Conservation (phyloP, 1,139 yeast genomes). For the Geotrichum reessii region DNA sequence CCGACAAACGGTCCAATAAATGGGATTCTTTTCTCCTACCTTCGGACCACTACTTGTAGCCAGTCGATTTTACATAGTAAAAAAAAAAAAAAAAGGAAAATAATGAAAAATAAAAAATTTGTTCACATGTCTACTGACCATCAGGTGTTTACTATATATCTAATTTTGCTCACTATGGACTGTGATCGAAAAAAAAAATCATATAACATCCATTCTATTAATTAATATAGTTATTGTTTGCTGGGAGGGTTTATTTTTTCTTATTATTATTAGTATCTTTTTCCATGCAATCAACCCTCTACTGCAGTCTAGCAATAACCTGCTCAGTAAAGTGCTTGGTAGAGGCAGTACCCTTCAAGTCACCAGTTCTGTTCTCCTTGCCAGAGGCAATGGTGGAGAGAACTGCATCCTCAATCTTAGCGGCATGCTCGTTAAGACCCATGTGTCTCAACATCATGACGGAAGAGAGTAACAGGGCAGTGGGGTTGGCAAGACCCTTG, state of each 20-base stretch:
- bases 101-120: too few species aligned
- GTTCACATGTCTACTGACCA: too few species aligned
- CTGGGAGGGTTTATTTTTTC: background rate
- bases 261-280: background rate
- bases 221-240: background rate
- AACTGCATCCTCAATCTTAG: conserved; percentile 80
- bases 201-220: background rate
- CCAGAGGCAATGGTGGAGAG: conserved; percentile 92
- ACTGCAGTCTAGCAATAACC: conserved; percentile 43
- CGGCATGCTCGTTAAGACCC: conserved; percentile 78
- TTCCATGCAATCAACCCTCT: background rate
- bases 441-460: conserved; percentile 99
- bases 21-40: background rate
- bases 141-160: background rate
- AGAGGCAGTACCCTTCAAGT: conserved; percentile 87
- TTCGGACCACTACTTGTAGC: too few species aligned
- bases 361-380: conserved; percentile 89
- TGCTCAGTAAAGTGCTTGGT: conserved; percentile 84
- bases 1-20: background rate
- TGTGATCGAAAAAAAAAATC: background rate
- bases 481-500: conserved; percentile 97
- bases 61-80: too few species aligned
- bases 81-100: too few species aligned
- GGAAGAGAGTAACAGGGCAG: conserved; percentile 90
- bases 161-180: background rate